Evolutionary conservation across 2,329 filamentous ascomycete species (phyloP), one percentile per base, ranked within the genome.

Genomic region (Penicillium brevicompactum): DNA sequence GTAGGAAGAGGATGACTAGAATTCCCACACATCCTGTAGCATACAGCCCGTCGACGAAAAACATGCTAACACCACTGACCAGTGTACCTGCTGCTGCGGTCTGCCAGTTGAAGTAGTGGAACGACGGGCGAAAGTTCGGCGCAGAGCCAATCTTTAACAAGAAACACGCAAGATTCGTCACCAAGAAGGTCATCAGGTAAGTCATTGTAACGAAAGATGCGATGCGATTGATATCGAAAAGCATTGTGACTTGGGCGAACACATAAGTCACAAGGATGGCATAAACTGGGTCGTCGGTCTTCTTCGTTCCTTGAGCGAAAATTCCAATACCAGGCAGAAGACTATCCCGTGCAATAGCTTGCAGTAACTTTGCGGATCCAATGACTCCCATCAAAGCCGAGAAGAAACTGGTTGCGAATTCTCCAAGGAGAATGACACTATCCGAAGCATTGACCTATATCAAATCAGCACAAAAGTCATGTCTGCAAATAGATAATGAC

Each of bases 191-290:
- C 88, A 95, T 93, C 67, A 94, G 84, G 69, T 94, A 95, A 14
- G 90, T 89, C 89, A 95, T 95, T 2, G 91, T 93, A 44, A 95
- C 91, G 54, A 95, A 86, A 0, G 90, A 93, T 5, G 91, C 91
- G 64, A 96, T 95, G 67, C 91, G 88, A 70, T 96, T 94, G 62
- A 96, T 84, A 66, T 95, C 86, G 43, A 89, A 88, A 48, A 96
- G 82, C 74, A 95, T 87, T 0, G 90, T 90, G 27, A 92, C 61
- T 68, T 96, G 91, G 1, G 90, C 87, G 53, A 93, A 83, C 3
- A 83, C 61, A 67, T 89, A 93, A 0, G 91, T 94, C 32, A 92
- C 73, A 18, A 93, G 72, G 49, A 95, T 89, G 4, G 91, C 91
- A 63, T 86, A 81, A 6, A 89, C 82, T 0, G 91, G 91, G 62